Evolutionary conservation across 768 basidiomycete genomes (phyloP).

Genomic region (Pulveroboletus sp.): DNA sequence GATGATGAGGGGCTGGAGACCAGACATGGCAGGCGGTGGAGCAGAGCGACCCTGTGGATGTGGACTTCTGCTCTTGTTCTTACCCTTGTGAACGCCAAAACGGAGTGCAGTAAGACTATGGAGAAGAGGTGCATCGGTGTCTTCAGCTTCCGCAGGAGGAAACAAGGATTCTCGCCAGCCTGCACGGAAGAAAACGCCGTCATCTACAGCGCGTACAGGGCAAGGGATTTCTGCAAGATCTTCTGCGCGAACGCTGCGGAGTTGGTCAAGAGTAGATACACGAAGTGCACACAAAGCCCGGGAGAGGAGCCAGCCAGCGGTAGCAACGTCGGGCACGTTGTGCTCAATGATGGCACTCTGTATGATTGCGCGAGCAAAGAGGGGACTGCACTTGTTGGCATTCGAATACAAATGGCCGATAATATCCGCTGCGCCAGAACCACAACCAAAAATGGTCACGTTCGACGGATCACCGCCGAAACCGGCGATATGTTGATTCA

Average conservation of each 20-base stretch:
- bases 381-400: constrained; percentile 51
- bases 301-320: constrained; percentile 64
- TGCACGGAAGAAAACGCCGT: constrained; percentile 61
- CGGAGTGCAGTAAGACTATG: constrained; percentile 21
- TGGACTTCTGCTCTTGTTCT: constrained; percentile 25
- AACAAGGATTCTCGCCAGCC: constrained; percentile 51
- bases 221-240: constrained; percentile 50
- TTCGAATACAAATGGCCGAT: constrained; percentile 59
- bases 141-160: constrained; percentile 25
- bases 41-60: constrained; percentile 19
- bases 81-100: constrained; percentile 22
- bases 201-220: constrained; percentile 57
- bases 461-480: constrained; percentile 63
- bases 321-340: constrained; percentile 52
- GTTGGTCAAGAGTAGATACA: constrained; percentile 52
- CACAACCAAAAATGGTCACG: constrained; percentile 41
- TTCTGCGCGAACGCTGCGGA: constrained; percentile 55
- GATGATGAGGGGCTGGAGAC: constrained; percentile 64
- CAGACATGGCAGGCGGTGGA: constrained; percentile 15
- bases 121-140: constrained; percentile 7
- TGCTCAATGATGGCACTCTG: constrained; percentile 66
- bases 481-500: constrained; percentile 51
- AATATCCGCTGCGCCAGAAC: constrained; percentile 49
- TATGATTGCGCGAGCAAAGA: constrained; percentile 72
- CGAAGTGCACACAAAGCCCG: constrained; percentile 55